Evolutionary conservation across 2,329 filamentous ascomycete genomes (phyloP), one percentile per base, ranked within the genome.

Genomic region (Coniella vitis): DNA sequence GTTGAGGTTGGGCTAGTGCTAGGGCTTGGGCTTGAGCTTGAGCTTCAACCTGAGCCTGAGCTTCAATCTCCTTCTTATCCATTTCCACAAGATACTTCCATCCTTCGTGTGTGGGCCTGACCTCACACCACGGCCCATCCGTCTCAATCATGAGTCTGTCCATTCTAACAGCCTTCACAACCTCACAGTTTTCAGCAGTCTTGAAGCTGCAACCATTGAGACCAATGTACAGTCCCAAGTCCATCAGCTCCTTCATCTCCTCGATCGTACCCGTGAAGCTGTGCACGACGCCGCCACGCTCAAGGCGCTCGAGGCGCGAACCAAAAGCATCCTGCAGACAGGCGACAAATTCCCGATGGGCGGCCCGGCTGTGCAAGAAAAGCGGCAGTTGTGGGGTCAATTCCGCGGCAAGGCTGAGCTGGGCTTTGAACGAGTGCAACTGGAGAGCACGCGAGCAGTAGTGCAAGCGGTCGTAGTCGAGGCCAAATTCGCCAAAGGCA

Each of bases 151-250:
- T 94, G 47, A 98, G 67, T 40, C 84, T 72, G 48, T 90, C 82
- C 10, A 98, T 70, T 10, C 83, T 86, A 35, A 97, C 81, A 52
- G 84, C 79, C 54, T 77, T 81, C 10, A 96, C 89, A 3, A 96
- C 90, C 13, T 79, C 83, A 36, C 95, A 79, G 59, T 97, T 98
- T 63, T 95, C 89, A 10, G 78, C 83, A 5, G 89, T 97, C 75
- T 97, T 98, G 73, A 98, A 79, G 60, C 87, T 94, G 67, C 93
- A 98, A 4, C 93, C 93, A 62, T 98, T 98, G 53, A 96, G 81
- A n/a, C 93, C 91, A 53, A 98, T 83, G 66, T 95, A 85, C 47
- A 96, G 78, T 0, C 90, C 91, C 39, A 94, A 65, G 2, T 81
- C 81, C 58, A 94, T 82, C 48, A 97, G 70, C 56, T 87, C 80